A percentile compares a stretch with the other conserved stretches of the same genome.
Conservation (phyloP, 2,329 filamentous ascomycete species). For the Colletotrichum tropicicola region DNA sequence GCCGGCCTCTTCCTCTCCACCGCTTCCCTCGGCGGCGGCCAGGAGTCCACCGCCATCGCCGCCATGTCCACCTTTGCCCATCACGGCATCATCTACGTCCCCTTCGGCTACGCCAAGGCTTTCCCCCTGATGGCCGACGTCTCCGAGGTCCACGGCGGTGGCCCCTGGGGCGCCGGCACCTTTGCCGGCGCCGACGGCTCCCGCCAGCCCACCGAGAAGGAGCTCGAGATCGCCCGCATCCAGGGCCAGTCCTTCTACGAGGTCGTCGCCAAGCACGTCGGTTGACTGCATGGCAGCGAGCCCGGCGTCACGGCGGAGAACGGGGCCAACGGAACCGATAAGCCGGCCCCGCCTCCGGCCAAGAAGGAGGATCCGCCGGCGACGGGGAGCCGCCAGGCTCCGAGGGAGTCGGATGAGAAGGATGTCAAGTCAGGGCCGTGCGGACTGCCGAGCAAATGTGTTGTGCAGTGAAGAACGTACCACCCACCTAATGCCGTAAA, state of each 20-base stretch:
- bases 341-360: constrained; percentile 23
- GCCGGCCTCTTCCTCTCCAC: constrained; percentile 92
- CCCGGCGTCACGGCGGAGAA: constrained; percentile 38
- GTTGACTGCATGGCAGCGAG: constrained; percentile 79
- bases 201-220: constrained; percentile 78
- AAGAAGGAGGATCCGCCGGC: neutral
- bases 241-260: constrained; percentile 91
- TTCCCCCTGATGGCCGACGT: constrained; percentile 78
- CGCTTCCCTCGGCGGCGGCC: constrained; percentile 85
- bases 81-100: constrained; percentile 97
- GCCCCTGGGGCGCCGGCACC: constrained; percentile 93
- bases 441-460: constrained; percentile 79
- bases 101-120: constrained; percentile 86
- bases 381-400: constrained; percentile 34
- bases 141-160: constrained; percentile 83
- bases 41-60: constrained; percentile 86
- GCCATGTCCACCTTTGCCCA: constrained; percentile 88
- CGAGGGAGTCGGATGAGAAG: constrained; percentile 40
- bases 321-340: constrained; percentile 35
- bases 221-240: constrained; percentile 80
- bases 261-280: constrained; percentile 74
- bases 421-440: constrained; percentile 71
- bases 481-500: neutral
- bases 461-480: constrained; percentile 63
- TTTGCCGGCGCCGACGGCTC: constrained; percentile 83